Evolutionary conservation across 768 basidiomycete species (phyloP).

Genomic region (Dictyophora rubrovolvata): DNA sequence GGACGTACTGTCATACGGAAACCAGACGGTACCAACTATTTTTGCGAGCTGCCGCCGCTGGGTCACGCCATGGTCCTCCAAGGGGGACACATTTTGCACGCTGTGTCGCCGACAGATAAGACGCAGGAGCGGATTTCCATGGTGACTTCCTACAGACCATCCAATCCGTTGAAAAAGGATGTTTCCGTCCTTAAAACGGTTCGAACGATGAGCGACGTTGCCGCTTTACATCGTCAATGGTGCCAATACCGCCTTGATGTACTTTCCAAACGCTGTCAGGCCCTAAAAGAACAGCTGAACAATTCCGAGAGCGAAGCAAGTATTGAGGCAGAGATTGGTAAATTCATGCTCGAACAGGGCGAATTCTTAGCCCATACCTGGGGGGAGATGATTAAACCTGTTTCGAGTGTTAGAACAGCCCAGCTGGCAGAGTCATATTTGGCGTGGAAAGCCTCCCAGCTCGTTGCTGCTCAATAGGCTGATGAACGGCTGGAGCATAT

Average conservation of each 20-base stretch:
- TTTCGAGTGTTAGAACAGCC: constrained; percentile 2
- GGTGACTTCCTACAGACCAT: constrained; percentile 9
- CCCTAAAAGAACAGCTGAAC: neutral
- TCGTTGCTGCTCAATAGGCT: neutral
- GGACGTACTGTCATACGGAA: constrained; percentile 6
- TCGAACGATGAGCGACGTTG: constrained; percentile 8
- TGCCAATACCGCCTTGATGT: constrained; percentile 7
- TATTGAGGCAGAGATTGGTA: constrained; percentile 5
- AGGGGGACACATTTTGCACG: constrained; percentile 7
- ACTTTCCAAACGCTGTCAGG: neutral
- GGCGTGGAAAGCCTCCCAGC: neutral
- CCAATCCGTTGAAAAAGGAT: constrained; percentile 2
- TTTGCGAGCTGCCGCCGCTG: constrained; percentile 7
- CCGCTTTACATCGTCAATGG: constrained; percentile 7
- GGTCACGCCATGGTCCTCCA: constrained; percentile 10
- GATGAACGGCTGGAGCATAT: too few relatives aligned
- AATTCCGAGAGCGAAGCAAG: neutral
- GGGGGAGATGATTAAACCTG: constrained; percentile 7
- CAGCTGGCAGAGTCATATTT: neutral
- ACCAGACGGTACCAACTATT: constrained; percentile 6
- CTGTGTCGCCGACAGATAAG: constrained; percentile 6
- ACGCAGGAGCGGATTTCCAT: constrained; percentile 9
- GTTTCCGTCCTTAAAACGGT: constrained; percentile 4
- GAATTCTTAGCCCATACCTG: constrained; percentile 4
- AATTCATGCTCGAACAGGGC: constrained; percentile 4